Base-by-base conservation (phyloP, 805 yeast species). In the Candida lessepsii region DNA sequence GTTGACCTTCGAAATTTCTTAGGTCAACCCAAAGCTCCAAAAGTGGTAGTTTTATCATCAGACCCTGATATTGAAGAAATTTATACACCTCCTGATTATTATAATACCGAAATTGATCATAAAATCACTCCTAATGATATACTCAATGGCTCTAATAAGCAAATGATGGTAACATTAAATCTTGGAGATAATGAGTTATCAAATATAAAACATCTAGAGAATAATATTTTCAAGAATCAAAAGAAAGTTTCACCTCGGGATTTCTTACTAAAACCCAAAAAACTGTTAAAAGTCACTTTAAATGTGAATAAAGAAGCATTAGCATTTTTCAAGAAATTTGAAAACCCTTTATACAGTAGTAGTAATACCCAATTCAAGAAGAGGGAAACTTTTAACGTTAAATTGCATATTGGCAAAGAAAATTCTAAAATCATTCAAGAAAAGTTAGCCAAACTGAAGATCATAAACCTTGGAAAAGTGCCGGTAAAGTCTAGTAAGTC, bases 171-270 rank as follows among this genome's bases (percentile, higher is more conserved):
- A 15, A 29, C 35, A 3, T 30, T 35, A n/a, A 31, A 40, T 6
- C 2, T 35, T 3, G 29, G 14, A 9, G 19, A 26, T 9, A 11
- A 39, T 5, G 37, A 23, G 13, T 10, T 24, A 10, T 17, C 23
- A 4, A 17, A 29, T 16, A 6, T 25, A 23, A 19, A 15, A 7
- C 32, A 30, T 5, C 38, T 54, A n/a, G 65, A 59, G 32, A 26
- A 52, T 2, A 53, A 54, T 24, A 48, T 59, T 4, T 58, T 38
- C 31, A 29, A 6, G 35, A 47, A 27, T 39, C 51, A 15, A 56
- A 56, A 42, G 37, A 57, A 27, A 49, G 62, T 36, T 0, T 54
- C 66, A 9, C 61, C 67, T 30, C 62, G 56, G 35, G 75, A 76
- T 47, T 59, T 79, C 3, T 73, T 76, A 9, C 29, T 18, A 9